A percentile compares a stretch with the other conserved stretches of the same genome.
These are phyloP conservation scores for Apiospora saccharicola DNA, from an alignment of 2,329 filamentous ascomycete genomes.

Conservation along the genomic window DNA sequence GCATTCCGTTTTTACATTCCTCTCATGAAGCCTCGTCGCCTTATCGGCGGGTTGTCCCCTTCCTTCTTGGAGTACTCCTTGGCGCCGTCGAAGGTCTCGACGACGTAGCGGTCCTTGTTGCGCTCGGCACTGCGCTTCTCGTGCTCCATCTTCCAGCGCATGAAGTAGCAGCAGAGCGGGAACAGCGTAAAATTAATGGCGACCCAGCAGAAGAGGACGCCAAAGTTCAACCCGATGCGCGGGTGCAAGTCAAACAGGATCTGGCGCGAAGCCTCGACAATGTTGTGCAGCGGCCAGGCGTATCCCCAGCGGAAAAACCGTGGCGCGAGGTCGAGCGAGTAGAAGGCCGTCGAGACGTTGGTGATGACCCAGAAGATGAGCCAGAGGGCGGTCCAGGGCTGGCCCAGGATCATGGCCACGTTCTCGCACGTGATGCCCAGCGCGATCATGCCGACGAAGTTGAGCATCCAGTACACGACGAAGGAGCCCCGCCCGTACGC, in stretches of 20 bases:
- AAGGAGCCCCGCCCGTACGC: constrained; percentile 66
- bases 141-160: constrained; percentile 49
- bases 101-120: constrained; percentile 38
- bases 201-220: constrained; percentile 65
- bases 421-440: constrained; percentile 71
- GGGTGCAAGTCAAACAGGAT: constrained; percentile 68
- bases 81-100: constrained; percentile 36
- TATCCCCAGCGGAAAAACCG: constrained; percentile 69
- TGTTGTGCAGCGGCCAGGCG: constrained; percentile 68
- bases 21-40: constrained; percentile 43
- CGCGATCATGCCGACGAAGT: constrained; percentile 69
- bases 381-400: constrained; percentile 67
- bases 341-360: constrained; percentile 68
- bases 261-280: constrained; percentile 66
- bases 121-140: constrained; percentile 37
- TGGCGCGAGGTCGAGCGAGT: constrained; percentile 64
- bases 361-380: constrained; percentile 74
- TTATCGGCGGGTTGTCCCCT: constrained; percentile 39
- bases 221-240: constrained; percentile 66
- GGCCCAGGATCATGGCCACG: constrained; percentile 66
- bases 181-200: constrained; percentile 61
- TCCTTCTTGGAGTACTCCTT: constrained; percentile 39
- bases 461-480: constrained; percentile 69
- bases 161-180: constrained; percentile 54
- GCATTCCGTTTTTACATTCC: not conserved